A percentile compares a stretch with the other conserved stretches of the same genome.
Evolutionary conservation across 768 basidiomycete species (phyloP).

Genomic region (Trametes cinnabarina): DNA sequence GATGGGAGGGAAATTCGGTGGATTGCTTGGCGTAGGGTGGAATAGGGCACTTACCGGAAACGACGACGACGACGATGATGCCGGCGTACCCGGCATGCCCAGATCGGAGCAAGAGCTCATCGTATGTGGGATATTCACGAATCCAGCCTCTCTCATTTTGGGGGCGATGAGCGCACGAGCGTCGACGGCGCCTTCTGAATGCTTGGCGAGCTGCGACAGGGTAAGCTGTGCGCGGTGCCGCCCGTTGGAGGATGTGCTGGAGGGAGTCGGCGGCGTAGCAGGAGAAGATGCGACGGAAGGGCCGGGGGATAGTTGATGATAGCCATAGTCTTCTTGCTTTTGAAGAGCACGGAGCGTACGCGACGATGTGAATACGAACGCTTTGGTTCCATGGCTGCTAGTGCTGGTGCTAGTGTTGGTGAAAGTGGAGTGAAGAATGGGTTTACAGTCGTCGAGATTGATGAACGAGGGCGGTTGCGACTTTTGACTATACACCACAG

Average conservation of each 20-base stretch:
- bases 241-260: background rate
- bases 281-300: constrained; percentile 4
- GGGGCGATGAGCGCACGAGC: constrained; percentile 27
- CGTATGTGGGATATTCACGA: constrained; percentile 25
- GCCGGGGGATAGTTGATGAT: background rate
- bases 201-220: constrained; percentile 23
- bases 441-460: constrained; percentile 27
- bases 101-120: constrained; percentile 8
- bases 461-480: constrained; percentile 25
- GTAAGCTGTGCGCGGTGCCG: constrained; percentile 17
- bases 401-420: constrained; percentile 19
- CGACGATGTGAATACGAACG: constrained; percentile 33
- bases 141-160: constrained; percentile 31
- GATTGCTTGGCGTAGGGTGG: constrained; percentile 25
- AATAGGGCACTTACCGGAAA: constrained; percentile 11
- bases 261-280: constrained; percentile 9
- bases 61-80: background rate
- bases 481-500: constrained; percentile 7
- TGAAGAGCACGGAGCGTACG: constrained; percentile 26
- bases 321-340: constrained; percentile 1
- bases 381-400: constrained; percentile 12
- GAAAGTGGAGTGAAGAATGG: constrained; percentile 19
- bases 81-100: background rate
- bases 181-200: constrained; percentile 28
- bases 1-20: constrained; percentile 30